Conservation (phyloP, 345 rosid species). For the Rhodomyrtus tomentosa region DNA sequence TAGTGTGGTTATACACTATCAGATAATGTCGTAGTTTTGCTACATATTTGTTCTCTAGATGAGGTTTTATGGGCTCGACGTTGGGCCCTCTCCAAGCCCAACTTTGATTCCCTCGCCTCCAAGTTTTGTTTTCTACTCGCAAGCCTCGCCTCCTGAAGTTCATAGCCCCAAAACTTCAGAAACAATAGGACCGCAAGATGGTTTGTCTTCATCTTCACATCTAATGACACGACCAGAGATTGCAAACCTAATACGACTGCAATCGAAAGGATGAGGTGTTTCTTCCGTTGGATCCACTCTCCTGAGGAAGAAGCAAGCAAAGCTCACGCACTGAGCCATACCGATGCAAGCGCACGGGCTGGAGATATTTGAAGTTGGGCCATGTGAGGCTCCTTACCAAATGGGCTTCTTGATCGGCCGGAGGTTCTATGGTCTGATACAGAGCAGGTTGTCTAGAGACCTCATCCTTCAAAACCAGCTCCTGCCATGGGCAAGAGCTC, state of each 20-base stretch:
- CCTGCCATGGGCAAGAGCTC: conserved; percentile 28
- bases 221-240: background rate
- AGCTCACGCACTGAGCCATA: background rate
- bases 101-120: too few relatives aligned
- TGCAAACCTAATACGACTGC: background rate
- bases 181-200: background rate
- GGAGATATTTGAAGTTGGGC: conserved; percentile 46
- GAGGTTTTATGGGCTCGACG: too few relatives aligned
- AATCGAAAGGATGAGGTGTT: background rate
- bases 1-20: too few relatives aligned
- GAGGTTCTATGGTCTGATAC: conserved; percentile 28
- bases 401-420: conserved; percentile 42
- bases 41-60: too few relatives aligned
- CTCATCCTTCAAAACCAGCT: conserved; percentile 43
- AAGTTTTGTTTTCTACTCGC: background rate
- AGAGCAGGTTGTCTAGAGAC: conserved; percentile 34
- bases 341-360: conserved; percentile 1
- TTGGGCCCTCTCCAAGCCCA: too few relatives aligned
- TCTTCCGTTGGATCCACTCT: background rate
- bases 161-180: background rate
- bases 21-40: too few relatives aligned
- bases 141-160: background rate
- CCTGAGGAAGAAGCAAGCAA: background rate
- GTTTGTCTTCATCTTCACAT: background rate
- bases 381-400: conserved; percentile 28